A percentile compares a stretch with the other conserved stretches of the same genome.
These are phyloP conservation scores for Xerocomellus chrysenteron DNA, from an alignment of 768 basidiomycete species.

Conservation along the genomic window DNA sequence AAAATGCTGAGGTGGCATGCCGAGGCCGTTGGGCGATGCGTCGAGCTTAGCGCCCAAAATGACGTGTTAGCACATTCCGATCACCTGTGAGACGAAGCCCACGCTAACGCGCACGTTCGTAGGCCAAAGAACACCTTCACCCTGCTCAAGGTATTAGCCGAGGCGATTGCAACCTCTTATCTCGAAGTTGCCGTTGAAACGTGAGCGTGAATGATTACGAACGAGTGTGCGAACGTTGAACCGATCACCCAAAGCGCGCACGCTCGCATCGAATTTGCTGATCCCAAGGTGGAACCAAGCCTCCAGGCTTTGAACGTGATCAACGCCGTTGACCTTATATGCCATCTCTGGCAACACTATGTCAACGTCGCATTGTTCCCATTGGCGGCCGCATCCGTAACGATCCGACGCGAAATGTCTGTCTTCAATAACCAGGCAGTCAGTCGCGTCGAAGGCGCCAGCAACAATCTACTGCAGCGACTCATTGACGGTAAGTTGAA, in stretches of 20 bases:
- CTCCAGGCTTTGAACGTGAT: constrained; percentile 66
- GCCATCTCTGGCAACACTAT: constrained; percentile 97
- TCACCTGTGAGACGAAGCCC: neutral
- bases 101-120: constrained; percentile 7
- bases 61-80: constrained; percentile 69
- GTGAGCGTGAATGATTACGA: constrained; percentile 46
- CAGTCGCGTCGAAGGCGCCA: constrained; percentile 78
- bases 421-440: constrained; percentile 89
- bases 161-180: constrained; percentile 79
- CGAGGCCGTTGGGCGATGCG: constrained; percentile 91
- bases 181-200: constrained; percentile 91
- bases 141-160: constrained; percentile 80
- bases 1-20: constrained; percentile 97
- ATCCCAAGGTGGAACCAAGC: constrained; percentile 79
- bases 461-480: constrained; percentile 77
- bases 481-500: constrained; percentile 69
- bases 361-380: constrained; percentile 88
- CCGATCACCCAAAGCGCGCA: constrained; percentile 52
- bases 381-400: constrained; percentile 80
- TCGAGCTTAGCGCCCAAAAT: constrained; percentile 76
- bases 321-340: constrained; percentile 77
- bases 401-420: constrained; percentile 87
- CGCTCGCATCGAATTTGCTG: constrained; percentile 67
- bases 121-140: constrained; percentile 90
- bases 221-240: neutral